A percentile compares a stretch with the other conserved stretches of the same genome.
These are phyloP conservation scores for Vaccinium vitisidaea DNA, from an alignment of 148 eudicot genomes.

Conservation along the genomic window DNA sequence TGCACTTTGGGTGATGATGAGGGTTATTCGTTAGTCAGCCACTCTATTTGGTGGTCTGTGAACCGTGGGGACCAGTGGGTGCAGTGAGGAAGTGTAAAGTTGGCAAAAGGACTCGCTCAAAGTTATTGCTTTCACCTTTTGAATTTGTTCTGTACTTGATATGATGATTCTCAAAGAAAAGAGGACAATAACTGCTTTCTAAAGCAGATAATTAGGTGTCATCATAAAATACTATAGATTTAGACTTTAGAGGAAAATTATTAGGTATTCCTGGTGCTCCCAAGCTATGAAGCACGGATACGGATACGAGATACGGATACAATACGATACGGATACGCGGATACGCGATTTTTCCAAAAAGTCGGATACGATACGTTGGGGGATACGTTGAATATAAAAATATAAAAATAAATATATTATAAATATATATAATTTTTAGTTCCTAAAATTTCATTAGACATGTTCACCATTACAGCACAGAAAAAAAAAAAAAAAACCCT, in stretches of 20 bases:
- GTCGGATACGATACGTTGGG: no score
- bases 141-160: not conserved
- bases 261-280: no score
- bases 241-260: not conserved
- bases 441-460: no score
- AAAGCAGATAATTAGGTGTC: not conserved
- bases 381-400: no score
- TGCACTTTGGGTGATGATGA: not conserved
- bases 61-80: not conserved
- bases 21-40: not conserved
- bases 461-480: no score
- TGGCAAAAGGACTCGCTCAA: not conserved
- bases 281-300: no score
- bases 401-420: no score
- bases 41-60: constrained; percentile 7
- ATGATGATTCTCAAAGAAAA: not conserved
- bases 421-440: no score
- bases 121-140: constrained; percentile 1
- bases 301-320: no score
- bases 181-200: not conserved
- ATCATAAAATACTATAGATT: not conserved
- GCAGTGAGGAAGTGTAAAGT: not conserved
- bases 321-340: no score
- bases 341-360: no score
- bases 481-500: no score